Percentiles rank a stretch among this genome's conserved stretches.
Evolutionary conservation across 345 rosid species (phyloP).

Genomic region (rapeseed (Brassica napus)): DNA sequence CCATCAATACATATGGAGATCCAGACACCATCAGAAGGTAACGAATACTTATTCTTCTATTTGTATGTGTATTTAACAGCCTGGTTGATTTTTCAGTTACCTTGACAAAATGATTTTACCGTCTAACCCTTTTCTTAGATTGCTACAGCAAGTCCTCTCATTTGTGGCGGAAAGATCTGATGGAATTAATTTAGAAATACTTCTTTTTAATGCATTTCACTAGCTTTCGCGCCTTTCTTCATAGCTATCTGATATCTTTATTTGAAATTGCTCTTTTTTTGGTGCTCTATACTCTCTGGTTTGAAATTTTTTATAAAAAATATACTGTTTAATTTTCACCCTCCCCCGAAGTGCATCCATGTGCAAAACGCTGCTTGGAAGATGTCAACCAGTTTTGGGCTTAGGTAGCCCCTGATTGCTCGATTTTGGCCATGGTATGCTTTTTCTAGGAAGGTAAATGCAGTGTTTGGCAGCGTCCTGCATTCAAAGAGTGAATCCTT

Average conservation of each 20-base stretch:
- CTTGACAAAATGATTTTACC: slow-evolving; percentile 41
- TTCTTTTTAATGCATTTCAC: not conserved
- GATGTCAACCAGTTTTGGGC: slow-evolving; percentile 53
- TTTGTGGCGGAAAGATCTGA: slow-evolving; percentile 61
- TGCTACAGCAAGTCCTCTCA: slow-evolving; percentile 66
- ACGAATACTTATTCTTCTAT: slow-evolving; percentile 27
- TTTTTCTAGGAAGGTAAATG: slow-evolving; percentile 1
- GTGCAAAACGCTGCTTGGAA: slow-evolving; percentile 91
- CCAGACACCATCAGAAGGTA: slow-evolving; percentile 94
- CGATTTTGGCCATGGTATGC: slow-evolving; percentile 4
- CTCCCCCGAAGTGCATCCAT: slow-evolving; percentile 65
- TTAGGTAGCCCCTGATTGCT: slow-evolving; percentile 11
- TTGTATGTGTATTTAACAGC: slow-evolving; percentile 31
- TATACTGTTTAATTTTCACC: slow-evolving; percentile 49
- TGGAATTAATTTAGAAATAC: slow-evolving; percentile 19
- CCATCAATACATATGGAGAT: slow-evolving; percentile 84
- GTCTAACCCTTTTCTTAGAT: slow-evolving; percentile 69
- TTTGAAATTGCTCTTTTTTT: not conserved
- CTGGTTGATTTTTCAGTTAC: slow-evolving; percentile 36
- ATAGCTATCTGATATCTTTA: slow-evolving; percentile 38
- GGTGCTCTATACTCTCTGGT: not conserved
- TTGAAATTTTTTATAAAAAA: no score
- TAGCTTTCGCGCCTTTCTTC: not conserved
- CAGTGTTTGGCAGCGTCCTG: not conserved
- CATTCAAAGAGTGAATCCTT: slow-evolving; percentile 9